Conservation (phyloP, 805 yeast genomes). For the Schwanniomyces pseudopolymorphus region DNA sequence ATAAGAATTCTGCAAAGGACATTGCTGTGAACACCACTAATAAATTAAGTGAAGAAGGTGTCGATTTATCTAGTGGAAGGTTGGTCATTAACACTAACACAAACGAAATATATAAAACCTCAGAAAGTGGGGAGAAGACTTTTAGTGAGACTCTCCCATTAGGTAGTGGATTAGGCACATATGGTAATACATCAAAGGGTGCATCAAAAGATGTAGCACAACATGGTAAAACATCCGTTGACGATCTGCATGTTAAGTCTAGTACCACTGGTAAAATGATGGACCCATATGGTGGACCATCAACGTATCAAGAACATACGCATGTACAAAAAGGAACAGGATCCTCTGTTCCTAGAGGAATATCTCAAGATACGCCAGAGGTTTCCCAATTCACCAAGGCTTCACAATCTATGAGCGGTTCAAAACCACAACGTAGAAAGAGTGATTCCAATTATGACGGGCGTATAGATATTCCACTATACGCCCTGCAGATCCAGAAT, state of each 20-base stretch:
- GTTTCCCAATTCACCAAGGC: background rate
- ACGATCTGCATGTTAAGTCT: background rate
- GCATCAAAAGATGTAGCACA: background rate
- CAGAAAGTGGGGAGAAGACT: background rate
- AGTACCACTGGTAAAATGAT: background rate
- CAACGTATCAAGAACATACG: background rate
- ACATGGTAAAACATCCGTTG: background rate
- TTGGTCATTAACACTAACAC: slow-evolving; percentile 33
- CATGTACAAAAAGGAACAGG: background rate
- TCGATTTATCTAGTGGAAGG: slow-evolving; percentile 32
- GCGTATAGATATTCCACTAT: background rate
- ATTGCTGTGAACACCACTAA: slow-evolving; percentile 32
- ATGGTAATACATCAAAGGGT: background rate
- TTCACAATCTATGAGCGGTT: background rate
- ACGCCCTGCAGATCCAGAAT: background rate
- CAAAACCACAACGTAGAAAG: background rate
- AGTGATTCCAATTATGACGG: background rate
- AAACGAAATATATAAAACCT: slow-evolving; percentile 29
- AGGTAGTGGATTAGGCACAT: background rate
- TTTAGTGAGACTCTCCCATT: background rate
- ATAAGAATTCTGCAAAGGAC: slow-evolving; percentile 26
- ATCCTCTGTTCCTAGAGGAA: background rate
- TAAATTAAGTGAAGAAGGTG: slow-evolving; percentile 29
- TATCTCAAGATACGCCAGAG: background rate
- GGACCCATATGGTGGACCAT: slow-evolving; percentile 1